Conservation (phyloP, 106 monocot species). For the Posidonia australis region DNA sequence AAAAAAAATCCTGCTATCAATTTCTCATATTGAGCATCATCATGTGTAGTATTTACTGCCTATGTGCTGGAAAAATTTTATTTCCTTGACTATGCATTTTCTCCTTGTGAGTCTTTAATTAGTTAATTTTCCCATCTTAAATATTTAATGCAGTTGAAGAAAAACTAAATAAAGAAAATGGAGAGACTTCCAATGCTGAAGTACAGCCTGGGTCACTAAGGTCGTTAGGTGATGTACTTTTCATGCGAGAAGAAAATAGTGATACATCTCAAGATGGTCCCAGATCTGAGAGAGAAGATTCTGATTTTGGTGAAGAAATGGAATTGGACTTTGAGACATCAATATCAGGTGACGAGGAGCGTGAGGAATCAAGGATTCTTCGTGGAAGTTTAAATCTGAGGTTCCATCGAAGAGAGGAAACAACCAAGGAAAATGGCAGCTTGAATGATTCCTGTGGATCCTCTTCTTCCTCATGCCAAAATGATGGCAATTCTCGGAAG, state of each 20-base stretch:
- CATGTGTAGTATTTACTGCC: too few species aligned
- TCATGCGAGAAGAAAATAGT: slow-evolving; percentile 32
- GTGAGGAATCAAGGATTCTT: slow-evolving; percentile 52
- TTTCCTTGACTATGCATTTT: neutral
- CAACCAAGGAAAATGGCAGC: slow-evolving; percentile 22
- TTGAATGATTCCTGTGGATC: slow-evolving; percentile 34
- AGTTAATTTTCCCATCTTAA: neutral
- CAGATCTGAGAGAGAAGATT: slow-evolving; percentile 54
- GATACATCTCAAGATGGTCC: slow-evolving; percentile 33
- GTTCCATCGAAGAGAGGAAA: slow-evolving; percentile 46
- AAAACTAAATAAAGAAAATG: slow-evolving; percentile 42
- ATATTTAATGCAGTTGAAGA: slow-evolving; percentile 47
- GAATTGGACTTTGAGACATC: slow-evolving; percentile 92
- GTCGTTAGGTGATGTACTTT: slow-evolving; percentile 53
- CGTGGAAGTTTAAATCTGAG: slow-evolving; percentile 80
- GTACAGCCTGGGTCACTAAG: slow-evolving; percentile 25
- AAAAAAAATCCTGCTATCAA: too few species aligned
- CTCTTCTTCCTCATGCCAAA: slow-evolving; percentile 31
- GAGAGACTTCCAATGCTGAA: slow-evolving; percentile 22
- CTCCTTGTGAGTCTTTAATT: neutral
- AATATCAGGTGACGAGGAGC: slow-evolving; percentile 61
- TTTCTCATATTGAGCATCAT: too few species aligned
- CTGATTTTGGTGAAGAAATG: slow-evolving; percentile 94
- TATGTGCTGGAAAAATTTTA: neutral
- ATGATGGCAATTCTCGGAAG: slow-evolving; percentile 35